Conservation (phyloP, 2,329 filamentous ascomycete species). For the Beauveria medogensis region DNA sequence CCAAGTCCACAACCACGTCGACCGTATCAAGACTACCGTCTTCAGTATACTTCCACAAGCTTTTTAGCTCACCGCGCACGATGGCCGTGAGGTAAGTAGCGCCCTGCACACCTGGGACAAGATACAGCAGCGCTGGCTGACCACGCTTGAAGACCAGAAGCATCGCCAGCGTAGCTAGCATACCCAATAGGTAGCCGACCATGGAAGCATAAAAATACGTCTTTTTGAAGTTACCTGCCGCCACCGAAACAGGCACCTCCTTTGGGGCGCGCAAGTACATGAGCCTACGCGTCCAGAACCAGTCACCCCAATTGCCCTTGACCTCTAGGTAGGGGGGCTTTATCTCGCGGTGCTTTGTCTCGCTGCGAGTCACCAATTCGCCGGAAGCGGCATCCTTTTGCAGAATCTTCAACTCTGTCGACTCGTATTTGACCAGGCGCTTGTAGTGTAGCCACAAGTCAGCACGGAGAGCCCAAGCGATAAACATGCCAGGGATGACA, state of each 20-base stretch:
- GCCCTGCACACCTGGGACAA: constrained; percentile 77
- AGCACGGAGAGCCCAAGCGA: constrained; percentile 81
- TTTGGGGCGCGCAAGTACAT: constrained; percentile 19
- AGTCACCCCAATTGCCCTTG: constrained; percentile 72
- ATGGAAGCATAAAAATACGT: constrained; percentile 77
- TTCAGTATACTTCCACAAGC: constrained; percentile 81
- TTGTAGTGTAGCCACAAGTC: constrained; percentile 82
- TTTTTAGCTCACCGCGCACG: constrained; percentile 58
- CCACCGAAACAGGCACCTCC: constrained; percentile 23
- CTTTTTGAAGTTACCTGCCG: constrained; percentile 59
- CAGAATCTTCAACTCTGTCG: constrained; percentile 25
- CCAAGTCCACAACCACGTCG: constrained; percentile 49
- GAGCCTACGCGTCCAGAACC: constrained; percentile 58
- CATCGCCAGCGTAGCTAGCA: constrained; percentile 67
- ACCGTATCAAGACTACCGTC: constrained; percentile 48
- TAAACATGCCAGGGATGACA: constrained; percentile 83
- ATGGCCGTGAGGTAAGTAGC: constrained; percentile 68
- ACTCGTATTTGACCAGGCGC: constrained; percentile 47
- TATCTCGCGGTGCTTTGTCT: constrained; percentile 36
- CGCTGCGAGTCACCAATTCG: constrained; percentile 26
- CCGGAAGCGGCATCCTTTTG: constrained; percentile 26
- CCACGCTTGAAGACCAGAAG: constrained; percentile 73
- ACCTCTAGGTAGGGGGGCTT: constrained; percentile 49
- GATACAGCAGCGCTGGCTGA: constrained; percentile 84
- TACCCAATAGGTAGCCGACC: constrained; percentile 67